Percentiles rank a stretch among this genome's conserved stretches.
These are phyloP conservation scores for Acer yangbiense DNA, from an alignment of 345 rosid species.

Conservation along the genomic window DNA sequence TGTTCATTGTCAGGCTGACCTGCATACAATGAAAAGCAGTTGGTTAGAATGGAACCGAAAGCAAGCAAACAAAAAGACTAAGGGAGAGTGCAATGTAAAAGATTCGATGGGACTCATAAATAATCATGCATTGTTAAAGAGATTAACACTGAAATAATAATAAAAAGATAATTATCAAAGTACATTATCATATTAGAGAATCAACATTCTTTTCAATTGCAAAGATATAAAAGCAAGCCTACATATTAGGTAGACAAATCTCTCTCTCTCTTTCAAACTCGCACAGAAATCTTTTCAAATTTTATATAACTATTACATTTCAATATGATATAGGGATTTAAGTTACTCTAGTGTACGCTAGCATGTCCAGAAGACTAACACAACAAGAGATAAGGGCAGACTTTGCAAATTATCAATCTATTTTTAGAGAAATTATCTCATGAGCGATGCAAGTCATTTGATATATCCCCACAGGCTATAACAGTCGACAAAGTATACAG, in stretches of 20 bases:
- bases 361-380: neutral
- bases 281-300: neutral
- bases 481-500: no score
- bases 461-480: neutral
- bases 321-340: neutral
- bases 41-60: slow-evolving; percentile 14
- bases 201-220: neutral
- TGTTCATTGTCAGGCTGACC: slow-evolving; percentile 91
- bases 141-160: neutral
- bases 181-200: neutral
- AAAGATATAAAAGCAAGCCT: neutral
- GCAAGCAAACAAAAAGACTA: neutral
- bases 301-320: neutral
- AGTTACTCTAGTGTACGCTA: no score
- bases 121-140: neutral
- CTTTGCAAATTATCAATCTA: neutral
- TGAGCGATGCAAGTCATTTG: neutral
- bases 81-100: neutral
- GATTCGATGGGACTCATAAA: neutral
- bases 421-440: neutral
- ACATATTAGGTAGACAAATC: neutral
- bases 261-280: neutral
- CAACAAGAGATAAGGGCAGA: neutral
- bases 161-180: neutral
- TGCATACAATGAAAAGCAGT: slow-evolving; percentile 33